Conservation (phyloP, 352 stramenopile species). For the Globisporangium polare region DNA sequence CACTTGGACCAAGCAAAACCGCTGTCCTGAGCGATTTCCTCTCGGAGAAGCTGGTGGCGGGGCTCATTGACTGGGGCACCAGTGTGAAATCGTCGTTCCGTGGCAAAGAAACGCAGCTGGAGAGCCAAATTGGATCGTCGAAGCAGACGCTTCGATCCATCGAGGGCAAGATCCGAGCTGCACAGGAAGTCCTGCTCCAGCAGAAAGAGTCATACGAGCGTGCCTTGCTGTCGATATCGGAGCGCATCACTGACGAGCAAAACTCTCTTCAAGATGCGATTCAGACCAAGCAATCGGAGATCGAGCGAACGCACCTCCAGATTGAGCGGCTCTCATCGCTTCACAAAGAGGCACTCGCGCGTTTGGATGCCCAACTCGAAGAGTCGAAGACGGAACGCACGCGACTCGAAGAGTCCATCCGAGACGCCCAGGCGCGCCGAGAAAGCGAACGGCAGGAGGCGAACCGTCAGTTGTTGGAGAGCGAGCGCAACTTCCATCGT, state of each 20-base stretch:
- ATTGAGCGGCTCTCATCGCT: slow-evolving; percentile 48
- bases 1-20: slow-evolving; percentile 25
- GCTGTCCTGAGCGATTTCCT: slow-evolving; percentile 43
- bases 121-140: slow-evolving; percentile 30
- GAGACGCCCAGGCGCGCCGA: slow-evolving; percentile 33
- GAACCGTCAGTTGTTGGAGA: slow-evolving; percentile 54
- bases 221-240: slow-evolving; percentile 45
- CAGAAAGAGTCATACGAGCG: slow-evolving; percentile 65
- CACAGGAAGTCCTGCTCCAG: slow-evolving; percentile 52
- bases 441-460: slow-evolving; percentile 47
- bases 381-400: slow-evolving; percentile 57
- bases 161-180: slow-evolving; percentile 54
- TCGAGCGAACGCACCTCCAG: slow-evolving; percentile 50
- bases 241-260: slow-evolving; percentile 50
- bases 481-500: slow-evolving; percentile 57
- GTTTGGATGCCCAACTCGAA: slow-evolving; percentile 46
- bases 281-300: slow-evolving; percentile 48
- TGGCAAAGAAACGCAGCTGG: slow-evolving; percentile 32
- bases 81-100: slow-evolving; percentile 50
- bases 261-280: slow-evolving; percentile 48
- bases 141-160: slow-evolving; percentile 46
- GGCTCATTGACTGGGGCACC: slow-evolving; percentile 51
- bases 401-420: slow-evolving; percentile 33
- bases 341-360: slow-evolving; percentile 56
- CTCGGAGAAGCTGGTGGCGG: slow-evolving; percentile 41